A percentile compares a stretch with the other conserved stretches of the same genome.
Evolutionary conservation across 2,329 filamentous ascomycete genomes (phyloP).

Genomic region (Botryosphaeria dothidea): DNA sequence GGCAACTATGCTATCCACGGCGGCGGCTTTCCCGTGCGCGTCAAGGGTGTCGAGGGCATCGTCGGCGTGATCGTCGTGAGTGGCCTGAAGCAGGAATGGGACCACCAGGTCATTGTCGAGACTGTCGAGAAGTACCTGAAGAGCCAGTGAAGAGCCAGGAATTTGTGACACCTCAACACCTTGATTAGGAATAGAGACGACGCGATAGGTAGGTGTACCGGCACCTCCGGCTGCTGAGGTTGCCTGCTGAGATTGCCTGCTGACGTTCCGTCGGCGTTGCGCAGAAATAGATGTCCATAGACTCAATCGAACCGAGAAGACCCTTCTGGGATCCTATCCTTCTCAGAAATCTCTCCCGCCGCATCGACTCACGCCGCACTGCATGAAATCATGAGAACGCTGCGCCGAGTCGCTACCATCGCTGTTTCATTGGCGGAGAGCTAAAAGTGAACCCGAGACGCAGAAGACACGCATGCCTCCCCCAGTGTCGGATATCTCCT

Average conservation of each 20-base stretch:
- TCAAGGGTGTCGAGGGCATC: constrained; percentile 72
- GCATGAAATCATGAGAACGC: neutral
- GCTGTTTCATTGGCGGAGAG: neutral
- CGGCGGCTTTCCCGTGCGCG: constrained; percentile 71
- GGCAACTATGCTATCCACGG: constrained; percentile 75
- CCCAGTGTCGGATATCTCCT: constrained; percentile 2
- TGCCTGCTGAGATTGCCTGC: neutral
- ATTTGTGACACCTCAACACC: neutral
- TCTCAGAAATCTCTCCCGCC: neutral
- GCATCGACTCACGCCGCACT: neutral
- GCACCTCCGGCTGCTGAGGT: neutral
- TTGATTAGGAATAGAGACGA: neutral
- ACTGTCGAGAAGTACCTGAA: constrained; percentile 58
- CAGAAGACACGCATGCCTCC: neutral
- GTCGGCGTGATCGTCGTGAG: constrained; percentile 75
- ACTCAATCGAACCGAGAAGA: neutral
- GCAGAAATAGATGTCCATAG: neutral
- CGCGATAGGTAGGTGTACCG: neutral
- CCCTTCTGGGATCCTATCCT: neutral
- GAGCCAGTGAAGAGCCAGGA: constrained; percentile 5
- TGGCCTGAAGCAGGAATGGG: constrained; percentile 74
- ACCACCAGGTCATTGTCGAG: constrained; percentile 75
- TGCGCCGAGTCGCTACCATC: neutral
- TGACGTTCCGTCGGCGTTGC: neutral
- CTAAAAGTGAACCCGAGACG: neutral